These are phyloP conservation scores for Monosporascus sp. DNA, from an alignment of 2,329 filamentous ascomycete species.

Conservation along the genomic window DNA sequence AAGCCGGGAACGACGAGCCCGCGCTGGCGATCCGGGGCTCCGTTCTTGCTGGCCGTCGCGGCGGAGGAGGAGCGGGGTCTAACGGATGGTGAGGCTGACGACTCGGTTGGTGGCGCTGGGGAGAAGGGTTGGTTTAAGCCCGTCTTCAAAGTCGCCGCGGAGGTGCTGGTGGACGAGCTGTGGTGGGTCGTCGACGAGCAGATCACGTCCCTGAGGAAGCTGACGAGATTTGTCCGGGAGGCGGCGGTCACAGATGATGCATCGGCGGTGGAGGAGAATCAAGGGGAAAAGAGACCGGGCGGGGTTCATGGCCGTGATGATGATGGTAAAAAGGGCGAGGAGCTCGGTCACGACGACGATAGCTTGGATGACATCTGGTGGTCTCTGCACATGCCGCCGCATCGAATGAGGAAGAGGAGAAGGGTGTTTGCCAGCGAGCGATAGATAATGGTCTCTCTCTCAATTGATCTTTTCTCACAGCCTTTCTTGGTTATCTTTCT, in stretches of 20 bases:
- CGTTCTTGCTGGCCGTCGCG: constrained; percentile 12
- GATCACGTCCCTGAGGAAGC: not conserved
- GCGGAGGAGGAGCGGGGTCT: constrained; percentile 6
- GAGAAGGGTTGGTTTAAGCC: constrained; percentile 2
- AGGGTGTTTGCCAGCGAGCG: too few species aligned
- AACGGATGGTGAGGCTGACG: constrained; percentile 7
- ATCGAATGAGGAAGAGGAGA: too few species aligned
- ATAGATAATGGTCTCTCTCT: too few species aligned
- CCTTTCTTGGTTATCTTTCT: too few species aligned
- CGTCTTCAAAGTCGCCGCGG: constrained; percentile 15
- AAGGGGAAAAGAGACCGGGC: too few species aligned
- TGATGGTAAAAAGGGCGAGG: too few species aligned
- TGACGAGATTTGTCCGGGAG: constrained; percentile 8
- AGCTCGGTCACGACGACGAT: too few species aligned
- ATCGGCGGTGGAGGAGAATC: too few species aligned
- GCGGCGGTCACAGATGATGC: not conserved
- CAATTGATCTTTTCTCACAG: too few species aligned
- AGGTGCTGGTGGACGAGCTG: constrained; percentile 11
- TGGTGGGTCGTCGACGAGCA: constrained; percentile 7
- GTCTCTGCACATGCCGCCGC: too few species aligned
- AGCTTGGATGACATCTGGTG: too few species aligned
- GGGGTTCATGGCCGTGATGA: too few species aligned
- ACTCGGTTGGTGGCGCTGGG: constrained; percentile 5
- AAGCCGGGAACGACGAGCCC: not conserved
- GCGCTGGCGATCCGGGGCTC: constrained; percentile 7